Evolutionary conservation across 805 yeast species (phyloP).

Genomic region (Ogataea saltuana): DNA sequence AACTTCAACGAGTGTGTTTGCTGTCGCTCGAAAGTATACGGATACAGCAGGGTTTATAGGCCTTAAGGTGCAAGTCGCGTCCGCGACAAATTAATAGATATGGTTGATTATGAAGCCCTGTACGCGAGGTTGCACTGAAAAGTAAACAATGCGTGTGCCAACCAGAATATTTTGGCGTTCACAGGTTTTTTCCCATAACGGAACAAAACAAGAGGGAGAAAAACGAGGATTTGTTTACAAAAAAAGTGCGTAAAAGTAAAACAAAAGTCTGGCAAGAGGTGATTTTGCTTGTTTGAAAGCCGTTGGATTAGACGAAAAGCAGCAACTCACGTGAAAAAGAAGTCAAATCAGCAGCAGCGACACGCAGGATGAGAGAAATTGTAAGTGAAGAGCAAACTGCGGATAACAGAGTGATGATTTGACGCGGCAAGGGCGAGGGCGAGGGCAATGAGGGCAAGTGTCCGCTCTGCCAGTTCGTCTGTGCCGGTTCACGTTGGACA

Average conservation of each 20-base stretch:
- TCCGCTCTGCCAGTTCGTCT: too few species aligned
- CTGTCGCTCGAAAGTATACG: constrained; percentile 73
- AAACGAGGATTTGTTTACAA: constrained; percentile 24
- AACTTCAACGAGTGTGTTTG: constrained; percentile 82
- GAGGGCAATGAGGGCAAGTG: neutral
- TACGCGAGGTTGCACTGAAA: too few species aligned
- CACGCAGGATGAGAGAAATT: constrained; percentile 34
- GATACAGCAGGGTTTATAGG: constrained; percentile 58
- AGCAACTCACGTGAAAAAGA: constrained; percentile 1
- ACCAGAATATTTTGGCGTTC: constrained; percentile 22
- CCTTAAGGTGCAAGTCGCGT: too few species aligned
- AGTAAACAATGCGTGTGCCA: constrained; percentile 22
- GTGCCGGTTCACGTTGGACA: too few species aligned
- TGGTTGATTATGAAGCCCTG: constrained; percentile 19
- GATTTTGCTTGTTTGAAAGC: constrained; percentile 1
- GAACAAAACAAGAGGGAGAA: constrained; percentile 11
- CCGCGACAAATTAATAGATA: too few species aligned
- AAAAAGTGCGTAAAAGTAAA: constrained; percentile 7
- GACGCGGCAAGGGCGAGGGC: neutral
- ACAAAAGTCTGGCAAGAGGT: constrained; percentile 3
- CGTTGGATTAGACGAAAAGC: neutral
- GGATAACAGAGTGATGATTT: neutral
- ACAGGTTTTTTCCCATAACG: constrained; percentile 16
- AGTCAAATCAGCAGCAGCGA: neutral
- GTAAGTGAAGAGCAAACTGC: constrained; percentile 22